Percentiles rank a stretch among this genome's conserved stretches.
Evolutionary conservation across 768 basidiomycete species (phyloP).

Genomic region (Crepidotus variabilis): DNA sequence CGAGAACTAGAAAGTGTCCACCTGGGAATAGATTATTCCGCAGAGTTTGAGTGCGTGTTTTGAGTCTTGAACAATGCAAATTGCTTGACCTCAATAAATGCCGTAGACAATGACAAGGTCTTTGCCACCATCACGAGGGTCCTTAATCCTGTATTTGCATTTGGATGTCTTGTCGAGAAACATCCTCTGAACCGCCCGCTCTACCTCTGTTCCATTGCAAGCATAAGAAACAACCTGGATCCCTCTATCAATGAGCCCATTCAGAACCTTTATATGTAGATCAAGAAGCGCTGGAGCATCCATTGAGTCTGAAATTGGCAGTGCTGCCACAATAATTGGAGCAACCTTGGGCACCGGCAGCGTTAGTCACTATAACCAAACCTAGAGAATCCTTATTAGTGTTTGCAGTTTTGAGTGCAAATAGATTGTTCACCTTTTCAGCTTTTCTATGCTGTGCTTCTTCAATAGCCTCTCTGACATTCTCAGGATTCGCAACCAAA

Average conservation of each 20-base stretch:
- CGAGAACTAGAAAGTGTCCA: constrained; percentile 23
- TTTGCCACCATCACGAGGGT: not conserved
- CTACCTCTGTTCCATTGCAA: constrained; percentile 30
- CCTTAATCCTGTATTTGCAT: not conserved
- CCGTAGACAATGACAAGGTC: constrained; percentile 3
- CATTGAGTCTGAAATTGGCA: constrained; percentile 19
- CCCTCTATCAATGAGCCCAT: not conserved
- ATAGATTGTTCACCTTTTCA: constrained; percentile 4
- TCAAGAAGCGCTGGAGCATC: constrained; percentile 15
- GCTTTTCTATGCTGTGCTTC: constrained; percentile 1
- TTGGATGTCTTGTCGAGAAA: not conserved
- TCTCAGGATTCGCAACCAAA: constrained; percentile 8
- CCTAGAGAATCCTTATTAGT: not conserved
- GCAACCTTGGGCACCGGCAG: constrained; percentile 28
- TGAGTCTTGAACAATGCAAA: constrained; percentile 27
- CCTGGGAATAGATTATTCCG: constrained; percentile 30
- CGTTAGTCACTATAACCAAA: constrained; percentile 27
- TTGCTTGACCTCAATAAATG: constrained; percentile 10
- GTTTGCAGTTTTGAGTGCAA: not conserved
- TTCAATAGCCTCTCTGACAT: constrained; percentile 1
- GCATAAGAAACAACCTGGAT: constrained; percentile 27
- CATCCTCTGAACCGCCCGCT: constrained; percentile 16
- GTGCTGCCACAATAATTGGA: constrained; percentile 27
- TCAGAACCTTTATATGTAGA: constrained; percentile 17
- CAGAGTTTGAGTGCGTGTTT: constrained; percentile 28